A percentile compares a stretch with the other conserved stretches of the same genome.
Evolutionary conservation across 139 green algal species (phyloP).

Genomic region (Chlamydomonas applanata): DNA sequence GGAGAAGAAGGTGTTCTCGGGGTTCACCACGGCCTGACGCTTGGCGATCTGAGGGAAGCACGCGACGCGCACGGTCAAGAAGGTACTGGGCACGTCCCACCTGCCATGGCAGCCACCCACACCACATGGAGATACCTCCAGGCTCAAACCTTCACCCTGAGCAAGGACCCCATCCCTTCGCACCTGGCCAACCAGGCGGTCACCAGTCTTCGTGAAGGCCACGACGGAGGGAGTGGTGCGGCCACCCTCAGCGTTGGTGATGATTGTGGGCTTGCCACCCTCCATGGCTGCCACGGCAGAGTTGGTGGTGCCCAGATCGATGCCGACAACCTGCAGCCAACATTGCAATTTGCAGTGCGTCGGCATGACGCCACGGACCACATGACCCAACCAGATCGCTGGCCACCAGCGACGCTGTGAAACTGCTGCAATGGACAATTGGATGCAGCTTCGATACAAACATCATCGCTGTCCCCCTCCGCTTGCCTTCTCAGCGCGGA

Average conservation of each 20-base stretch:
- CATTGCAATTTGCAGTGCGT: background rate
- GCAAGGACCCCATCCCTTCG: background rate
- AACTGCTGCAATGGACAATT: too few relatives aligned
- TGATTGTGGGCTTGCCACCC: constrained; percentile 94
- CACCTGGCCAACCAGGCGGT: constrained; percentile 95
- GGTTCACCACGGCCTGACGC: constrained; percentile 97
- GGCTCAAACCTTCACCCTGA: background rate
- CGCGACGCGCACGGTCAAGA: background rate
- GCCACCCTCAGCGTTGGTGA: constrained; percentile 96
- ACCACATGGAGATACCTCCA: background rate
- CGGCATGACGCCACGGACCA: background rate
- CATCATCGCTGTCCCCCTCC: too few relatives aligned
- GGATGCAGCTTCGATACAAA: too few relatives aligned
- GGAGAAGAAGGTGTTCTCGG: constrained; percentile 98
- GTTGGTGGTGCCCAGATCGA: constrained; percentile 94
- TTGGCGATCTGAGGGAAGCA: constrained; percentile 89
- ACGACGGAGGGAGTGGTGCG: constrained; percentile 97
- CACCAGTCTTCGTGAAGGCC: constrained; percentile 91
- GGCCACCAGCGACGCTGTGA: background rate
- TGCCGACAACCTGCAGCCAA: constrained; percentile 70
- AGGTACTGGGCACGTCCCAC: background rate
- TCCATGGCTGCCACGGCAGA: constrained; percentile 91
- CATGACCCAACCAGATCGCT: background rate
- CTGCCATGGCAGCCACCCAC: background rate
- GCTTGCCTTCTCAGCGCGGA: constrained; percentile 19